A percentile compares a stretch with the other conserved stretches of the same genome.
These are phyloP conservation scores for Juglanconis oblonga DNA, from an alignment of 2,329 filamentous ascomycete species.

Conservation along the genomic window DNA sequence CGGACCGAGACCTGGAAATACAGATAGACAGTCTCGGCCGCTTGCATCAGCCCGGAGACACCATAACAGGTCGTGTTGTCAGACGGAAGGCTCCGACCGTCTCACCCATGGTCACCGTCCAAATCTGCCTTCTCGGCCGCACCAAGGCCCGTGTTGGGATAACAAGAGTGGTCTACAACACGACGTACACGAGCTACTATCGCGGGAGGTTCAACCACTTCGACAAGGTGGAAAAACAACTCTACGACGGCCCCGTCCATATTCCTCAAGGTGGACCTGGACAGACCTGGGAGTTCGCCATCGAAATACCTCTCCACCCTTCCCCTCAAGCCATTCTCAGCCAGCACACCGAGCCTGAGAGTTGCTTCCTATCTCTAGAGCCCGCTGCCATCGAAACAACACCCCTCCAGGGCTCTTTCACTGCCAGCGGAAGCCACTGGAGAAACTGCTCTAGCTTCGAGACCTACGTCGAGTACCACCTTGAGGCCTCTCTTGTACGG, in stretches of 20 bases:
- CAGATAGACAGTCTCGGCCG: constrained; percentile 12
- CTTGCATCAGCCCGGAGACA: constrained; percentile 22
- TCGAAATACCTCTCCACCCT: constrained; percentile 25
- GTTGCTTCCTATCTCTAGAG: constrained; percentile 19
- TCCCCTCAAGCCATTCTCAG: constrained; percentile 1
- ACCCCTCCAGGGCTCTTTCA: constrained; percentile 20
- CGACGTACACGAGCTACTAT: constrained; percentile 12
- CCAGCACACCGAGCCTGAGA: not conserved
- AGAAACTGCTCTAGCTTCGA: constrained; percentile 18
- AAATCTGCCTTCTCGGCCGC: constrained; percentile 19
- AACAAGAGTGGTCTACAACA: not conserved
- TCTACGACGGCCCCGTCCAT: constrained; percentile 25
- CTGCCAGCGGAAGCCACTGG: not conserved
- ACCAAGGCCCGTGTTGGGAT: not conserved
- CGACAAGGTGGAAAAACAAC: not conserved
- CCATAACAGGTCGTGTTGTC: constrained; percentile 25
- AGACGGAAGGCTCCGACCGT: constrained; percentile 21
- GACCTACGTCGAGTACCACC: constrained; percentile 33
- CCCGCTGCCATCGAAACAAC: constrained; percentile 6
- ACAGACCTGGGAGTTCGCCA: constrained; percentile 27
- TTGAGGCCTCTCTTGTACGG: constrained; percentile 27
- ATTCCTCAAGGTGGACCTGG: constrained; percentile 15
- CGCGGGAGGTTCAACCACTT: constrained; percentile 27
- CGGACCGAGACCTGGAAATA: constrained; percentile 7
- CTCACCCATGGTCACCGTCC: constrained; percentile 21